A percentile compares a stretch with the other conserved stretches of the same genome.
Conservation (phyloP, 2,329 filamentous ascomycete genomes). For the Thelonectria blattea region DNA sequence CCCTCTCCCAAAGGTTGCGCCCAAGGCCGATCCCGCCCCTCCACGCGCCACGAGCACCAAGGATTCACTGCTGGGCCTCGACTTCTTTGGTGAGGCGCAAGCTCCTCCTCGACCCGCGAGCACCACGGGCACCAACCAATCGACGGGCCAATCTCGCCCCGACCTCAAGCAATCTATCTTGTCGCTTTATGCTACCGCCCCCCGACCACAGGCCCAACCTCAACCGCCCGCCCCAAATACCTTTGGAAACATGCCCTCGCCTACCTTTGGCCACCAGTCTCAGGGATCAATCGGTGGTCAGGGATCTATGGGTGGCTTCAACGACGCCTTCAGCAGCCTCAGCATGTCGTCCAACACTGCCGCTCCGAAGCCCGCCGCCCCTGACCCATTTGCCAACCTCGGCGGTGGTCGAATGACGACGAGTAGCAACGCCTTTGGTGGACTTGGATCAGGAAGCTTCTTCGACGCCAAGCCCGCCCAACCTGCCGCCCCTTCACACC, state of each 20-base stretch:
- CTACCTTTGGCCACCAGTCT: conserved; percentile 57
- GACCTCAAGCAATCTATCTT: conserved; percentile 98
- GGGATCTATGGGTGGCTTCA: conserved; percentile 63
- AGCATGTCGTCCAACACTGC: conserved; percentile 50
- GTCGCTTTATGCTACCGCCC: conserved; percentile 86
- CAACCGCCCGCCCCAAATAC: conserved; percentile 62
- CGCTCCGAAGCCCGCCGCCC: conserved; percentile 50
- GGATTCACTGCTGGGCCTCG: conserved; percentile 89
- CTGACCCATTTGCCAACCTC: conserved; percentile 68
- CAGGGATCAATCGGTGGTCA: conserved; percentile 59
- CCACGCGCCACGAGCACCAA: conserved; percentile 75
- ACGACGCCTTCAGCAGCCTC: conserved; percentile 71
- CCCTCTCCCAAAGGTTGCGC: conserved; percentile 63
- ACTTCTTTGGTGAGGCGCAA: conserved; percentile 82
- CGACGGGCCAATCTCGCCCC: conserved; percentile 75
- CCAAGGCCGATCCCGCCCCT: conserved; percentile 68
- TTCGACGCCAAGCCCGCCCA: conserved; percentile 78
- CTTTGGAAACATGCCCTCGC: conserved; percentile 71
- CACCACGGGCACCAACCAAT: conserved; percentile 69
- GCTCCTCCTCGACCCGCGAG: conserved; percentile 83
- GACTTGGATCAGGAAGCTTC: conserved; percentile 76
- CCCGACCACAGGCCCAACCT: conserved; percentile 71
- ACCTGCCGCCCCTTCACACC: conserved; percentile 55
- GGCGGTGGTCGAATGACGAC: conserved; percentile 47
- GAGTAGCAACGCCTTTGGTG: conserved; percentile 53